Conservation (phyloP, 1,284 basidiomycete genomes). For the Moniliella sp. region DNA sequence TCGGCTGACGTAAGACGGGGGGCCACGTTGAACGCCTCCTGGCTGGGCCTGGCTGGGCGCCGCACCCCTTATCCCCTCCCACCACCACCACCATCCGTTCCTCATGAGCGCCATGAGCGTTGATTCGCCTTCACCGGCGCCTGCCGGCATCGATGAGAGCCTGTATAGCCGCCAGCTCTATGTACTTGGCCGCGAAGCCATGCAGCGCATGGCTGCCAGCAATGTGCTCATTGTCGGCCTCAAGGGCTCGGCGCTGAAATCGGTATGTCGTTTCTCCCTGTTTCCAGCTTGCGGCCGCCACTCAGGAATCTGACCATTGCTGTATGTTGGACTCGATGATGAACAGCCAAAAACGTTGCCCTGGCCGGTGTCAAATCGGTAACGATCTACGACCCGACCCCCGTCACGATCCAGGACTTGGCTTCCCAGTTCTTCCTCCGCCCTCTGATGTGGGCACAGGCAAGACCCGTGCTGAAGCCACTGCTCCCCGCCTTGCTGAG, state of each 20-base stretch:
- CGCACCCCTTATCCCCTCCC: no score
- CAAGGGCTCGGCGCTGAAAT: conserved; percentile 90
- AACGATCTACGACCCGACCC: conserved; percentile 80
- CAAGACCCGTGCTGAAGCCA: conserved; percentile 51
- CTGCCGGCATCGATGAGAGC: conserved; percentile 6
- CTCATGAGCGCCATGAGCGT: neutral
- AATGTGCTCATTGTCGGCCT: conserved; percentile 85
- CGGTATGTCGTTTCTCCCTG: conserved; percentile 5
- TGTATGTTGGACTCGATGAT: neutral
- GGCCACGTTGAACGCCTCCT: no score
- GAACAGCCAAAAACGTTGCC: conserved; percentile 76
- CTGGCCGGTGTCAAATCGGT: conserved; percentile 95
- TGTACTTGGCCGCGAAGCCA: conserved; percentile 43
- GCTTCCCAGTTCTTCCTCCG: conserved; percentile 92
- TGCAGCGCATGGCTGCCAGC: conserved; percentile 95
- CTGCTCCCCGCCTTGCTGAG: conserved; percentile 72
- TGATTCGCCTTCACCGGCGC: no score
- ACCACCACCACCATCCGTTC: no score
- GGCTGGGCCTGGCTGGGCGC: no score
- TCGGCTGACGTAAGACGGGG: no score
- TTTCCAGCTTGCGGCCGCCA: neutral
- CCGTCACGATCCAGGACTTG: conserved; percentile 63
- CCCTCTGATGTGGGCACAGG: conserved; percentile 57
- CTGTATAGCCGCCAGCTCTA: conserved; percentile 27
- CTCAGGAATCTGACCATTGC: neutral